Conservation (phyloP, 352 stramenopile species). For the Phytophthora europaea region DNA sequence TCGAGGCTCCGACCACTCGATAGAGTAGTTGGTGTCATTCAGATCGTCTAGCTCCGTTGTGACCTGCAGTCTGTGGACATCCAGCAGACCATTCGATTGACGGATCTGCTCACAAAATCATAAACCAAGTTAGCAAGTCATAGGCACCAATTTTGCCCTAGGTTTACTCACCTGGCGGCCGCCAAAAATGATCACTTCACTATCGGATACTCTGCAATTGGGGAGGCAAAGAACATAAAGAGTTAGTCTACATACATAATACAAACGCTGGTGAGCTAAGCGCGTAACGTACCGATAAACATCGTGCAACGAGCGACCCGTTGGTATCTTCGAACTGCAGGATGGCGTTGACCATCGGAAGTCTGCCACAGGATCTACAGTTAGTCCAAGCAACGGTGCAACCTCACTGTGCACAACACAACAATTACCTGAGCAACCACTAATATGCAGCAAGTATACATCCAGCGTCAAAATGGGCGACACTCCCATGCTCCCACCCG, state of each 20-base stretch:
- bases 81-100: slow-evolving; percentile 69
- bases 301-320: slow-evolving; percentile 65
- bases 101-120: slow-evolving; percentile 50
- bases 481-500: slow-evolving; percentile 73
- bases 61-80: slow-evolving; percentile 53
- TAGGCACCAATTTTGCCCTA: background rate
- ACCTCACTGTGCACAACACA: no score
- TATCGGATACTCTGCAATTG: slow-evolving; percentile 42
- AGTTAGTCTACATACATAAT: background rate
- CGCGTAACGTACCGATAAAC: slow-evolving; percentile 49
- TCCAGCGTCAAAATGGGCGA: slow-evolving; percentile 55
- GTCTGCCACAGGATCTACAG: background rate
- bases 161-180: slow-evolving; percentile 60
- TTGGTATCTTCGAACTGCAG: slow-evolving; percentile 30
- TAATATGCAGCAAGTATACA: slow-evolving; percentile 55
- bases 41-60: slow-evolving; percentile 13
- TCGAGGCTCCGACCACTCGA: slow-evolving; percentile 50
- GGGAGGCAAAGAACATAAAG: background rate
- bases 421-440: slow-evolving; percentile 42
- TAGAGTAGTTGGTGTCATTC: slow-evolving; percentile 20
- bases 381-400: background rate
- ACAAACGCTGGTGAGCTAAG: background rate
- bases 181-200: slow-evolving; percentile 70
- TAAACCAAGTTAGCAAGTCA: background rate
- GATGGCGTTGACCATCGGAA: slow-evolving; percentile 71